Evolutionary conservation across 1,284 basidiomycete species (phyloP), one percentile per base, ranked within the genome.

Genomic region (Hemileia vastatrix): DNA sequence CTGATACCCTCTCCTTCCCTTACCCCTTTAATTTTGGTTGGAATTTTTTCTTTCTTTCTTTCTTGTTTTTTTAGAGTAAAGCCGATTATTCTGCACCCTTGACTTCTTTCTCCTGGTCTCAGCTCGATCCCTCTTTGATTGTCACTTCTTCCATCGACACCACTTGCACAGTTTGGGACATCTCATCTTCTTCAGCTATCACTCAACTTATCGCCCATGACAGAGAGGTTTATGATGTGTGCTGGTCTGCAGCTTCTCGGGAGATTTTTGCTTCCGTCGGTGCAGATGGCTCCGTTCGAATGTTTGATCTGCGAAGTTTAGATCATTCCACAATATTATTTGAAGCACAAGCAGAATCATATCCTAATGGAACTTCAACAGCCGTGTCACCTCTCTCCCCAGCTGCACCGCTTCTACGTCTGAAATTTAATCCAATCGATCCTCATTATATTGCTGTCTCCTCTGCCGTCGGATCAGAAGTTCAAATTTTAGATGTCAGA

Each of bases 271-370:
- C 97, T 33, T 94, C 90, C 13, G 95, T 98, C 19, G 95, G 95
- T 23, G 95, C 94, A 11, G 95, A 99, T 74, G 95, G 95, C 9
- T 91, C 87, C 64, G 80, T 98, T 40, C 88, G 95, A 53, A 93
- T 95, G 6, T 99, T 98, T 75, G 95, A 99, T 77, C 79, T 98
- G 61, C 86, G 95, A 43, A 90, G 88, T 69, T 81, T 98, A 50
- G 95, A 98, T 76, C 95, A 98, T 77, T 96, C 92, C 6, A 99
- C 95, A 2, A 99, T 98, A 71, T 82, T 98, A 50, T 99, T 97
- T 77, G 95, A 98, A 79, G 92, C 92, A 0, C 71, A 33, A 53
- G 58, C 53, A 81, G 84, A 8, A 85, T 86, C 1, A 87, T 87
- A 75, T 13, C 15, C 57, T n/a, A 43, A 83, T 83, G 69, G 78